Percentiles rank a stretch among this genome's conserved stretches.
phyloP scores from a whole-genome alignment of 2,329 filamentous ascomycete genomes.

The Pseudocercospora fuligena region DNA sequence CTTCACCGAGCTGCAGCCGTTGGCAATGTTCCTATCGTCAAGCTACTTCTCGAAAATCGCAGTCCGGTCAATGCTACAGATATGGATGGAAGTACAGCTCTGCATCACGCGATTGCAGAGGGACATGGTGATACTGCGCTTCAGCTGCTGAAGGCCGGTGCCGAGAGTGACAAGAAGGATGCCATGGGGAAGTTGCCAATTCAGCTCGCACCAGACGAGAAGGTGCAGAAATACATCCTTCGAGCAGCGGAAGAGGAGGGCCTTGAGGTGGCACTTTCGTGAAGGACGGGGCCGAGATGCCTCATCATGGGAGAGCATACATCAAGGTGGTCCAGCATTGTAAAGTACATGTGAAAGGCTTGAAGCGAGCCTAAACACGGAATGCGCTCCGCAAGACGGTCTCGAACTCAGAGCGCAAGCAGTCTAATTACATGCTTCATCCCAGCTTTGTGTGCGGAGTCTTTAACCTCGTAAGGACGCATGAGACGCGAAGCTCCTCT shows the following conservation, averaged over 20 bases:
- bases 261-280: slow-evolving; percentile 58
- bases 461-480: too few relatives aligned
- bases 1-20: slow-evolving; percentile 90
- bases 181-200: slow-evolving; percentile 72
- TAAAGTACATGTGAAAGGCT: not conserved
- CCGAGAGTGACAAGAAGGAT: slow-evolving; percentile 79
- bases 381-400: too few relatives aligned
- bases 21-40: slow-evolving; percentile 86
- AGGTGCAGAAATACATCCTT: slow-evolving; percentile 77
- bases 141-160: slow-evolving; percentile 79
- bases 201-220: slow-evolving; percentile 82
- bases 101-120: slow-evolving; percentile 85
- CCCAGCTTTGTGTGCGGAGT: too few relatives aligned
- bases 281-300: not conserved
- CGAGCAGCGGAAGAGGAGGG: slow-evolving; percentile 83
- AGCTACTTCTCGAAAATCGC: slow-evolving; percentile 73
- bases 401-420: too few relatives aligned
- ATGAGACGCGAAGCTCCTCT: not conserved
- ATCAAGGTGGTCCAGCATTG: not conserved
- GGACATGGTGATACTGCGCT: slow-evolving; percentile 80
- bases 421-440: too few relatives aligned
- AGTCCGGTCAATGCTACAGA: slow-evolving; percentile 87
- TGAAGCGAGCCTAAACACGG: too few relatives aligned
- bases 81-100: slow-evolving; percentile 78
- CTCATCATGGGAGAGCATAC: not conserved